phyloP scores from a whole-genome alignment of 2,329 filamentous ascomycete species.

The Clonostachys solani region DNA sequence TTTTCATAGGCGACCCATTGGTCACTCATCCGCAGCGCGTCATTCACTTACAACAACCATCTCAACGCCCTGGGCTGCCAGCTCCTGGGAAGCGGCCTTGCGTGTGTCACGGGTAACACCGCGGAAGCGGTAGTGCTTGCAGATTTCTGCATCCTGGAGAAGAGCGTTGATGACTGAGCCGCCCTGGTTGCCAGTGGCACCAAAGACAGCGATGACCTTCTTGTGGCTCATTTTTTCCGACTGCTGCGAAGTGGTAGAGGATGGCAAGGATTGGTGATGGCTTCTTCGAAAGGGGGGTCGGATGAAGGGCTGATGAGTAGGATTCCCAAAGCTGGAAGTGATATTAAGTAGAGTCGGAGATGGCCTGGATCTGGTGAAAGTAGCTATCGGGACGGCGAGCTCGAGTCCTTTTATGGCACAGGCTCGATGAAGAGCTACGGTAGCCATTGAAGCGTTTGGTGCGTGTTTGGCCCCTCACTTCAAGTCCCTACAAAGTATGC shows the following conservation, averaged over 20 bases:
- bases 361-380: too few relatives aligned
- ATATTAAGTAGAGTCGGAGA: background rate
- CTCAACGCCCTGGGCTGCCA: conserved; percentile 34
- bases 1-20: background rate
- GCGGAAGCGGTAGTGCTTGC: conserved; percentile 36
- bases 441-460: too few relatives aligned
- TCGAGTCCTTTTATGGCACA: too few relatives aligned
- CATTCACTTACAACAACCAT: conserved; percentile 25
- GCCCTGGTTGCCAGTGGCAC: conserved; percentile 44
- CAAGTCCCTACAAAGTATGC: too few relatives aligned
- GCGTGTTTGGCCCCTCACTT: too few relatives aligned
- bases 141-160: conserved; percentile 39
- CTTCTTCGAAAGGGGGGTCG: conserved; percentile 1
- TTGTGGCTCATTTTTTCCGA: too few relatives aligned
- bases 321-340: background rate
- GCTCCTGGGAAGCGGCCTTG: conserved; percentile 29
- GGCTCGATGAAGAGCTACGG: too few relatives aligned
- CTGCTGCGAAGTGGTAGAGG: too few relatives aligned
- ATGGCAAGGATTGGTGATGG: conserved; percentile 10
- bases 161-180: conserved; percentile 38
- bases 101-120: conserved; percentile 39
- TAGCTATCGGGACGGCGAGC: too few relatives aligned
- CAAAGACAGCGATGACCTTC: conserved; percentile 37
- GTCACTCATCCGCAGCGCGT: background rate
- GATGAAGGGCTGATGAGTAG: background rate